Evolutionary conservation across 805 yeast species (phyloP).

Genomic region (Isabelozyma rhagii): DNA sequence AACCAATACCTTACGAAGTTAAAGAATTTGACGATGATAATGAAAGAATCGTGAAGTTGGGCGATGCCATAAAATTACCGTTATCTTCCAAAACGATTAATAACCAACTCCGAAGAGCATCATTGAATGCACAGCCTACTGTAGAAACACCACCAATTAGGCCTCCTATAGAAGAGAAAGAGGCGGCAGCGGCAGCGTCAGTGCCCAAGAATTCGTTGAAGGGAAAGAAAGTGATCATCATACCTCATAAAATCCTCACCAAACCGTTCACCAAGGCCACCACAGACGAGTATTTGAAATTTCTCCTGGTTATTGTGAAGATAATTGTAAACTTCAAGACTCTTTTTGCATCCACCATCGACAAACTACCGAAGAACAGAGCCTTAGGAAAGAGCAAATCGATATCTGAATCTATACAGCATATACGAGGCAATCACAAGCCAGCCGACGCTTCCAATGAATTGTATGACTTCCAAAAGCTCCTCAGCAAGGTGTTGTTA

Average conservation of each 20-base stretch:
- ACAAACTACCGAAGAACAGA: slow-evolving; percentile 1
- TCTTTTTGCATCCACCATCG: slow-evolving; percentile 12
- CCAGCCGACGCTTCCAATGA: slow-evolving; percentile 2
- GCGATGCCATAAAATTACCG: slow-evolving; percentile 23
- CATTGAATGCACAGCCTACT: background rate
- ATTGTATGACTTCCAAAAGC: slow-evolving; percentile 12
- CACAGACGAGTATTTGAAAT: slow-evolving; percentile 33
- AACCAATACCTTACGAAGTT: slow-evolving; percentile 6
- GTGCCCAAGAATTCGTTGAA: background rate
- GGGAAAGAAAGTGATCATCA: slow-evolving; percentile 26
- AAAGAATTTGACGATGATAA: slow-evolving; percentile 2
- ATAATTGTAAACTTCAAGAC: slow-evolving; percentile 32
- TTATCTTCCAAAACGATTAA: slow-evolving; percentile 27
- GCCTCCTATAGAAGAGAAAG: background rate
- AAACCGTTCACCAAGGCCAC: slow-evolving; percentile 37
- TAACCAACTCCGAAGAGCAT: slow-evolving; percentile 19
- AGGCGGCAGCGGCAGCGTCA: background rate
- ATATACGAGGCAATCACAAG: slow-evolving; percentile 4
- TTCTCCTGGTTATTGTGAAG: slow-evolving; percentile 35
- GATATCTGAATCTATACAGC: slow-evolving; percentile 6
- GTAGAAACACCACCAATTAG: background rate
- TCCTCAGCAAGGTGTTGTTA: slow-evolving; percentile 11
- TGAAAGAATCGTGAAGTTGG: slow-evolving; percentile 30
- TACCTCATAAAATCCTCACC: slow-evolving; percentile 41
- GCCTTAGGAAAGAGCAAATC: too few relatives aligned